phyloP scores from a whole-genome alignment of 2,329 filamentous ascomycete genomes.

The Lasiodiplodia hormozganensis region DNA sequence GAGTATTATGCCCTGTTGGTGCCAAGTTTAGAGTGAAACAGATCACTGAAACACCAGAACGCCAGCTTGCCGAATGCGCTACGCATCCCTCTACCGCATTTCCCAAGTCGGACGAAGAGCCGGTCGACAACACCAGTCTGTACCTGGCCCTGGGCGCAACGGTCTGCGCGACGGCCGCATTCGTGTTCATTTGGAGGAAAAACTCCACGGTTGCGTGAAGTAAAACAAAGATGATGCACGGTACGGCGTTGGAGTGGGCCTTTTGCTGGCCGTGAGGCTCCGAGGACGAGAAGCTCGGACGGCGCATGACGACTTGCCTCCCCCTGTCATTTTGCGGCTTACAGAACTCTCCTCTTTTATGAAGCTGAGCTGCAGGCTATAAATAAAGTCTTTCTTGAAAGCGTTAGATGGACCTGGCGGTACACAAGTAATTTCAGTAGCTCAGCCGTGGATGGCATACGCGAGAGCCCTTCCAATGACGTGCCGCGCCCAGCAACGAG shows the following conservation, averaged over 20 bases:
- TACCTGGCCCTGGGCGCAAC: conserved; percentile 84
- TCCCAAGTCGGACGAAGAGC: conserved; percentile 86
- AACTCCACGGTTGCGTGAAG: conserved; percentile 34
- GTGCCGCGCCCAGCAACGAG: conserved; percentile 16
- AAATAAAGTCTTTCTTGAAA: conserved; percentile 9
- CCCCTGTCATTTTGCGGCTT: conserved; percentile 6
- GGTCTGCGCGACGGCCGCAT: conserved; percentile 64
- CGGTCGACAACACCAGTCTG: conserved; percentile 80
- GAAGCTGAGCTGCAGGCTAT: neutral
- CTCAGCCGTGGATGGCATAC: conserved; percentile 15
- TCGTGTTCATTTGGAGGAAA: conserved; percentile 66
- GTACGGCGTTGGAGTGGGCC: neutral
- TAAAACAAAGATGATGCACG: neutral
- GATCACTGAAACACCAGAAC: conserved; percentile 15
- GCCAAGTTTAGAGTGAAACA: conserved; percentile 14
- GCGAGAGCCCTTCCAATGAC: conserved; percentile 9
- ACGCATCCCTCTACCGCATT: conserved; percentile 89
- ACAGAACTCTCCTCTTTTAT: conserved; percentile 6
- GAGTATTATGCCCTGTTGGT: conserved; percentile 41
- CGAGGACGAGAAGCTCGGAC: conserved; percentile 13
- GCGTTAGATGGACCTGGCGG: neutral
- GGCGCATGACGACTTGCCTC: neutral
- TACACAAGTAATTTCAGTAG: conserved; percentile 12
- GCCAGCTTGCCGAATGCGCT: conserved; percentile 80
- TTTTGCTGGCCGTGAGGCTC: neutral